These are phyloP conservation scores for Lepraria neglecta DNA, from an alignment of 495 filamentous ascomycete species.

Conservation along the genomic window DNA sequence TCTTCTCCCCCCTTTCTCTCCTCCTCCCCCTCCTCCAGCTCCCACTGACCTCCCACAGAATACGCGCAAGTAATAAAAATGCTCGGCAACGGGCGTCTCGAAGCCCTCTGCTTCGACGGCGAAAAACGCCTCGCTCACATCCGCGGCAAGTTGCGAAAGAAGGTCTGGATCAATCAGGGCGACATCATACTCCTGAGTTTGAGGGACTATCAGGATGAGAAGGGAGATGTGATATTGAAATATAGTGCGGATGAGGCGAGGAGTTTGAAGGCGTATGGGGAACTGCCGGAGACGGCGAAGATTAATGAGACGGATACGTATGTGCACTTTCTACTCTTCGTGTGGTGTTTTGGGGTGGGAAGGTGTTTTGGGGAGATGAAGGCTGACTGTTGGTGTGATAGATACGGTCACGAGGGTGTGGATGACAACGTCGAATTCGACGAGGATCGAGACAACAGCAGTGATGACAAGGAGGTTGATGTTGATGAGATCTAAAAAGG, in stretches of 20 bases:
- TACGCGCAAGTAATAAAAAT: slow-evolving; percentile 99
- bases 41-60: slow-evolving; percentile 46
- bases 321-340: slow-evolving; percentile 16
- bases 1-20: not conserved
- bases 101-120: slow-evolving; percentile 96
- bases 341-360: not conserved
- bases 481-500: slow-evolving; percentile 53
- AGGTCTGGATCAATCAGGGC: slow-evolving; percentile 97
- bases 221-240: slow-evolving; percentile 98
- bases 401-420: slow-evolving; percentile 50
- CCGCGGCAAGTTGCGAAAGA: slow-evolving; percentile 95
- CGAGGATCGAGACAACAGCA: slow-evolving; percentile 50
- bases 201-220: slow-evolving; percentile 97
- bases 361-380: not conserved
- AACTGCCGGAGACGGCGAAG: slow-evolving; percentile 95
- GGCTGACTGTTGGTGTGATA: slow-evolving; percentile 9
- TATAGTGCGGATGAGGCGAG: slow-evolving; percentile 97
- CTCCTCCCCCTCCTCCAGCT: too few species aligned
- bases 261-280: slow-evolving; percentile 89
- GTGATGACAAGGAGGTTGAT: slow-evolving; percentile 55
- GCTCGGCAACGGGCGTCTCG: slow-evolving; percentile 94
- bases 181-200: slow-evolving; percentile 97
- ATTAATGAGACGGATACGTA: slow-evolving; percentile 99
- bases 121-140: slow-evolving; percentile 78
- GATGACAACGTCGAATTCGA: slow-evolving; percentile 58